A percentile compares a stretch with the other conserved stretches of the same genome.
Conservation (phyloP, 331 rosid species). For the Telfairia occidentalis region DNA sequence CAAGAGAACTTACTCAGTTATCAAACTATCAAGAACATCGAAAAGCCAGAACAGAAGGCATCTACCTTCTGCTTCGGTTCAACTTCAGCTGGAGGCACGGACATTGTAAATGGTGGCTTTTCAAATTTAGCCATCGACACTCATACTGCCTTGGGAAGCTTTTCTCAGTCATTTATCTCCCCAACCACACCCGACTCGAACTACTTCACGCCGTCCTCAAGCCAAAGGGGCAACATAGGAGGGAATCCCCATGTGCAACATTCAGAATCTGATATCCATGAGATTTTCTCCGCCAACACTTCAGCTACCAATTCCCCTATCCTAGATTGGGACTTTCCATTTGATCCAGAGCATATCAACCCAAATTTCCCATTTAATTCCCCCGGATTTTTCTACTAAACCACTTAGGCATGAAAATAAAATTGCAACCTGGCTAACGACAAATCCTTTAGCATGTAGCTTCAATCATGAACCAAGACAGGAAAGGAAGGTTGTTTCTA, state of each 20-base stretch:
- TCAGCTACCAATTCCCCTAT: constrained; percentile 50
- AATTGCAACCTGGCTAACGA: neutral
- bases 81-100: constrained; percentile 29
- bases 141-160: constrained; percentile 16
- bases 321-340: constrained; percentile 48
- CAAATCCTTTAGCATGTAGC: neutral
- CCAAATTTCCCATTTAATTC: constrained; percentile 43
- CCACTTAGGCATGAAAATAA: neutral
- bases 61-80: constrained; percentile 53
- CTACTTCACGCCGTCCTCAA: constrained; percentile 28
- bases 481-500: neutral
- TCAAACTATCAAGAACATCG: constrained; percentile 20
- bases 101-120: constrained; percentile 19
- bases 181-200: constrained; percentile 35
- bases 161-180: constrained; percentile 29
- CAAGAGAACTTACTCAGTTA: constrained; percentile 18
- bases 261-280: constrained; percentile 40
- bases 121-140: constrained; percentile 6
- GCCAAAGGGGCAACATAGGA: constrained; percentile 26
- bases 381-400: constrained; percentile 29
- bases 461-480: neutral
- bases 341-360: constrained; percentile 32
- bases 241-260: constrained; percentile 24
- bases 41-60: constrained; percentile 26
- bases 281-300: constrained; percentile 52